Evolutionary conservation across 768 basidiomycete species (phyloP).

Genomic region (Lentinula sp.): DNA sequence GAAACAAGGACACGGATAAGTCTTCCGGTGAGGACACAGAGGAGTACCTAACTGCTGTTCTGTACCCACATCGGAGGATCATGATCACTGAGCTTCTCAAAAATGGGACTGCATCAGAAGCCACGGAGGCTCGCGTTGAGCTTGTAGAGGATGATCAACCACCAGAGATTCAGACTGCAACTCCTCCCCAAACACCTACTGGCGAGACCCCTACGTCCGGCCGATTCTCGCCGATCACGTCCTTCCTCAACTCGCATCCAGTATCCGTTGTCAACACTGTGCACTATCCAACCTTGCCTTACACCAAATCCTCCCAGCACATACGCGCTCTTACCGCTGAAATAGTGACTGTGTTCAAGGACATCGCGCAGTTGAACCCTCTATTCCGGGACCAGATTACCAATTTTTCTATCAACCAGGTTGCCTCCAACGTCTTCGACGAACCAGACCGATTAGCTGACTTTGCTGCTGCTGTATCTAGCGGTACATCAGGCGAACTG

Average conservation of each 20-base stretch:
- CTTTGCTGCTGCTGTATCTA: slow-evolving; percentile 93
- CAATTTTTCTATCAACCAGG: slow-evolving; percentile 90
- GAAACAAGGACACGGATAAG: background rate
- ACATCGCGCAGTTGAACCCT: slow-evolving; percentile 94
- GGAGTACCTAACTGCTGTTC: slow-evolving; percentile 88
- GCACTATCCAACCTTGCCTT: slow-evolving; percentile 76
- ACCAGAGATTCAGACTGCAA: slow-evolving; percentile 34
- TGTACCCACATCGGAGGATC: slow-evolving; percentile 91
- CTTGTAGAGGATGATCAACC: slow-evolving; percentile 30
- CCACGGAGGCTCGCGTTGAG: slow-evolving; percentile 21
- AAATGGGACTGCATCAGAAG: slow-evolving; percentile 34
- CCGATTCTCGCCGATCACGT: slow-evolving; percentile 25
- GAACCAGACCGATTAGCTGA: slow-evolving; percentile 97
- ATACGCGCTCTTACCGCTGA: slow-evolving; percentile 95
- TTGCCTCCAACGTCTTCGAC: slow-evolving; percentile 91
- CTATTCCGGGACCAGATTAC: slow-evolving; percentile 98
- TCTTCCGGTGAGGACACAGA: slow-evolving; percentile 56
- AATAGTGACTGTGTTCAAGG: slow-evolving; percentile 96
- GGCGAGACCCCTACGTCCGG: background rate
- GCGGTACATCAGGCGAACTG: slow-evolving; percentile 86
- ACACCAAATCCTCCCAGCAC: slow-evolving; percentile 82
- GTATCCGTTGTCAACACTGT: slow-evolving; percentile 88
- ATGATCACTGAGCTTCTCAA: slow-evolving; percentile 84
- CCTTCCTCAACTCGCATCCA: slow-evolving; percentile 74
- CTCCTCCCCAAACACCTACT: slow-evolving; percentile 36